Evolutionary conservation across 2,329 filamentous ascomycete genomes (phyloP).

Genomic region (Colletotrichum higginsianum): DNA sequence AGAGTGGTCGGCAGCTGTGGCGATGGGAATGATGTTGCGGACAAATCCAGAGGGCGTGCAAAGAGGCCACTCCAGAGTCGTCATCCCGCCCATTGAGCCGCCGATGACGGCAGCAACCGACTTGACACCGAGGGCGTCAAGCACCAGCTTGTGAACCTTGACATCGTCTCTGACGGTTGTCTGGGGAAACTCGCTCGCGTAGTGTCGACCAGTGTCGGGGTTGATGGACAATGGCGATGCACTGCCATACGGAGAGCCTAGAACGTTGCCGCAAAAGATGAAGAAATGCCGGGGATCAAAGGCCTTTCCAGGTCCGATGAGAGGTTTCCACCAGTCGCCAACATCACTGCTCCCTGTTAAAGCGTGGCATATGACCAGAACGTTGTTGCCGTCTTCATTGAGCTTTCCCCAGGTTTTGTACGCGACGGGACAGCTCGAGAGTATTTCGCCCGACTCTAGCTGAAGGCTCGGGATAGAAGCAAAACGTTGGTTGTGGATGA

Average conservation of each 20-base stretch:
- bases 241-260: conserved; percentile 87
- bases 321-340: conserved; percentile 88
- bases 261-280: conserved; percentile 86
- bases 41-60: conserved; percentile 66
- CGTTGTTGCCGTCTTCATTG: conserved; percentile 72
- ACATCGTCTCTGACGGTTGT: conserved; percentile 80
- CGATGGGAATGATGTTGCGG: conserved; percentile 67
- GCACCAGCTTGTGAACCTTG: conserved; percentile 66
- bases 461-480: conserved; percentile 89
- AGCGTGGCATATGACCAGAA: conserved; percentile 85
- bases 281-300: conserved; percentile 91
- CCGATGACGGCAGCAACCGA: conserved; percentile 69
- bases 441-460: conserved; percentile 89
- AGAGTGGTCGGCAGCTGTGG: conserved; percentile 68
- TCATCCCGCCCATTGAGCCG: conserved; percentile 72
- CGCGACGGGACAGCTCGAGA: conserved; percentile 81
- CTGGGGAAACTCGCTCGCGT: conserved; percentile 71
- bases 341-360: conserved; percentile 89
- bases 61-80: conserved; percentile 70
- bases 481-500: conserved; percentile 91
- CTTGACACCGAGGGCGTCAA: conserved; percentile 67
- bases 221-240: conserved; percentile 71
- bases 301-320: conserved; percentile 81
- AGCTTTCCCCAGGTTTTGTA: conserved; percentile 77
- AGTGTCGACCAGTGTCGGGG: conserved; percentile 42